These are phyloP conservation scores for Backusella tarrabulga DNA, from an alignment of 192 early-diverging fungal species.

Conservation along the genomic window DNA sequence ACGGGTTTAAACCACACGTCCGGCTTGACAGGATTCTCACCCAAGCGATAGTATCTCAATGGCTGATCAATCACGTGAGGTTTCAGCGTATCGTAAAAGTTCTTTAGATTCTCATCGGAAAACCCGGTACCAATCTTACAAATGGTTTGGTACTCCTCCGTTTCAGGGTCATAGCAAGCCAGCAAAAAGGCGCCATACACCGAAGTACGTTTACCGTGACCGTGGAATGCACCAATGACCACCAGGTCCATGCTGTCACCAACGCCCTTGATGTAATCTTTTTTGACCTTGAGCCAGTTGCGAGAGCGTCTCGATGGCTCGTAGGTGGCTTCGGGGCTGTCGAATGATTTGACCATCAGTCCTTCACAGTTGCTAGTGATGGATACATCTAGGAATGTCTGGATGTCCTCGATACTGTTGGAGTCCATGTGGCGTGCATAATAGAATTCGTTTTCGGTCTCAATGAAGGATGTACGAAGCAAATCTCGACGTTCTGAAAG, in stretches of 20 bases:
- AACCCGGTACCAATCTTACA: conserved; percentile 99
- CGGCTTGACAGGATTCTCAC: conserved; percentile 77
- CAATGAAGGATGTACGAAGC: conserved; percentile 67
- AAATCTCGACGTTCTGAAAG: conserved; percentile 75
- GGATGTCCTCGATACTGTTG: conserved; percentile 89
- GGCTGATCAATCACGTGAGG: conserved; percentile 73
- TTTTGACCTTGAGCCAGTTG: conserved; percentile 99
- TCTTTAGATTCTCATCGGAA: conserved; percentile 81
- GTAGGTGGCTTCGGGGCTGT: conserved; percentile 82
- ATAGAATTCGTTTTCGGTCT: conserved; percentile 82
- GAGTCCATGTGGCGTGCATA: conserved; percentile 87
- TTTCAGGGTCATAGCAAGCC: conserved; percentile 95
- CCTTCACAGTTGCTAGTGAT: conserved; percentile 93
- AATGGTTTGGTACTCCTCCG: conserved; percentile 94
- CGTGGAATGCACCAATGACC: conserved; percentile 92
- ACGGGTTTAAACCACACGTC: conserved; percentile 97
- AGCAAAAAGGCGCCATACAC: conserved; percentile 95
- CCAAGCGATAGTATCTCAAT: conserved; percentile 74
- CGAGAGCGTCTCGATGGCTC: conserved; percentile 95
- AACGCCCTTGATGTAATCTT: conserved; percentile 92
- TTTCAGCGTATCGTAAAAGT: conserved; percentile 70
- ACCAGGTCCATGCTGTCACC: conserved; percentile 97
- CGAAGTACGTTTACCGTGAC: conserved; percentile 94
- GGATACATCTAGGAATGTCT: conserved; percentile 82
- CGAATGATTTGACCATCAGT: conserved; percentile 95